These are phyloP conservation scores for Pyrenochaeta sp. DNA, from an alignment of 2,329 filamentous ascomycete genomes.

Conservation along the genomic window DNA sequence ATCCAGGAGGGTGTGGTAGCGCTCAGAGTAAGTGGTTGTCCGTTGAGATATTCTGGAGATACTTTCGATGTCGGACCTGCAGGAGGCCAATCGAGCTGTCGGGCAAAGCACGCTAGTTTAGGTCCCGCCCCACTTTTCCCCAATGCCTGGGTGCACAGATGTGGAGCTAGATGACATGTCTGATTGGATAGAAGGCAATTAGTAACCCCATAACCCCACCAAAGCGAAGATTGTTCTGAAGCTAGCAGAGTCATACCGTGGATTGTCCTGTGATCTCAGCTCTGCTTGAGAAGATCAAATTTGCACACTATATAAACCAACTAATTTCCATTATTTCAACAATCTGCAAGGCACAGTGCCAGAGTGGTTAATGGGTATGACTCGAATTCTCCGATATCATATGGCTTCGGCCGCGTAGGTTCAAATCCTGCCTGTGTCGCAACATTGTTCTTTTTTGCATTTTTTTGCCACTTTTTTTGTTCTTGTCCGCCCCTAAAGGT, in stretches of 20 bases:
- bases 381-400: conserved; percentile 29
- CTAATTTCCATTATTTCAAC: background rate
- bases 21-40: conserved; percentile 16
- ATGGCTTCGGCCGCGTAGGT: conserved; percentile 25
- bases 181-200: no score
- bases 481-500: no score
- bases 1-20: no score
- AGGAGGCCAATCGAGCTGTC: conserved; percentile 36
- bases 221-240: background rate
- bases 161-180: no score
- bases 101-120: conserved; percentile 32
- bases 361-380: conserved; percentile 13
- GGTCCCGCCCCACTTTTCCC: conserved; percentile 14
- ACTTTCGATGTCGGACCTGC: conserved; percentile 36
- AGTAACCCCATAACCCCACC: no score
- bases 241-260: no score
- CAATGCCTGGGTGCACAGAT: no score
- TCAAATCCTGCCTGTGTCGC: conserved; percentile 7
- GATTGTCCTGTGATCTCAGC: no score
- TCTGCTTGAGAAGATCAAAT: no score
- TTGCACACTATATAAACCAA: no score
- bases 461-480: background rate
- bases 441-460: background rate
- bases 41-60: conserved; percentile 27
- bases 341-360: conserved; percentile 1